Conservation (phyloP, 2,329 filamentous ascomycete genomes). For the Incumbomyces delicatus region DNA sequence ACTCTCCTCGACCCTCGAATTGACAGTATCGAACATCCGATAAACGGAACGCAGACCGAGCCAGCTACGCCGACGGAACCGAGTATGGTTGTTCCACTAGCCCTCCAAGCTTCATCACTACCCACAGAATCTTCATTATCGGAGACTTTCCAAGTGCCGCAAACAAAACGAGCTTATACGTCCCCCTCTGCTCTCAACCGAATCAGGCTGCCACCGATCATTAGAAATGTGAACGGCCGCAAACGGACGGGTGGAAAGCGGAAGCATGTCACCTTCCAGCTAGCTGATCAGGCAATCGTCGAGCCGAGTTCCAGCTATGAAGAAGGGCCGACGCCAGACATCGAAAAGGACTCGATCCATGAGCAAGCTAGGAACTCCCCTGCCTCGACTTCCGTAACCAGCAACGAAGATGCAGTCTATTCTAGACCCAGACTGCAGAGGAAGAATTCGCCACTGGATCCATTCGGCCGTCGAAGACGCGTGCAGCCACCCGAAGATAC, state of each 20-base stretch:
- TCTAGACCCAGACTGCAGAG: neutral
- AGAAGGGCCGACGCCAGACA: slow-evolving; percentile 14
- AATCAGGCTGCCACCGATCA: slow-evolving; percentile 17
- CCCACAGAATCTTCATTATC: neutral
- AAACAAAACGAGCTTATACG: slow-evolving; percentile 6
- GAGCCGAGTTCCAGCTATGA: slow-evolving; percentile 21
- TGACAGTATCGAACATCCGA: neutral
- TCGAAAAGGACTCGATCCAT: neutral
- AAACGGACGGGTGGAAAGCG: slow-evolving; percentile 10
- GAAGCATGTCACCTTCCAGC: slow-evolving; percentile 21
- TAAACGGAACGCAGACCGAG: slow-evolving; percentile 4
- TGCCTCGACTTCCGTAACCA: neutral
- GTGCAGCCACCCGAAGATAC: neutral
- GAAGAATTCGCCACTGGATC: neutral
- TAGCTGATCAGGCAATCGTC: slow-evolving; percentile 19
- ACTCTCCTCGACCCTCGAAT: slow-evolving; percentile 14
- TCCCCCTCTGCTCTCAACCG: slow-evolving; percentile 8
- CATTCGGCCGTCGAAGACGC: slow-evolving; percentile 4
- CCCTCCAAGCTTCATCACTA: slow-evolving; percentile 1
- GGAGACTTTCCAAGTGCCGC: neutral
- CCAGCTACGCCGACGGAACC: slow-evolving; percentile 1
- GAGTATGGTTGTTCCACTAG: neutral
- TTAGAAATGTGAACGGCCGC: slow-evolving; percentile 13
- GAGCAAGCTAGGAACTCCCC: neutral
- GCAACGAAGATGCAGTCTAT: neutral